Conservation (phyloP, 2,329 filamentous ascomycete genomes). For the Escovopsis sp. region DNA sequence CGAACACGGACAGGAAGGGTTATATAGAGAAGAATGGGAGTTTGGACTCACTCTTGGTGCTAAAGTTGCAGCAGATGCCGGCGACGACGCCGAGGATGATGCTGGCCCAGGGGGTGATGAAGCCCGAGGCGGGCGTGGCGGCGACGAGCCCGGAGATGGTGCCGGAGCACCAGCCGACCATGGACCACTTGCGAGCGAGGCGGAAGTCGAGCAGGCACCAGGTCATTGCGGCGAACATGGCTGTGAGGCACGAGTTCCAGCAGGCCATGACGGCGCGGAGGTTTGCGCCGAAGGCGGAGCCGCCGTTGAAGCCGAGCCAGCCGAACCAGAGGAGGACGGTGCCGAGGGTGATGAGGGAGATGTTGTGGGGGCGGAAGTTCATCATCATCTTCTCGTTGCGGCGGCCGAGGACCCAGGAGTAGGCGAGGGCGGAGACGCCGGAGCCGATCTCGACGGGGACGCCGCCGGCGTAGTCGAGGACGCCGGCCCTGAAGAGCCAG, state of each 20-base stretch:
- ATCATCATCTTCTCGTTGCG: constrained; percentile 99
- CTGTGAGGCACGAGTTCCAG: constrained; percentile 94
- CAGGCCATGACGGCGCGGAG: constrained; percentile 88
- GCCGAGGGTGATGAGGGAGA: constrained; percentile 89
- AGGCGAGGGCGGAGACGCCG: constrained; percentile 82
- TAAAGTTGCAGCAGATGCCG: constrained; percentile 54
- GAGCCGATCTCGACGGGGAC: constrained; percentile 96
- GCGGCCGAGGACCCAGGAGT: constrained; percentile 88
- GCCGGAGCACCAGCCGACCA: constrained; percentile 60
- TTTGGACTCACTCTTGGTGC: constrained; percentile 43
- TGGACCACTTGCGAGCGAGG: constrained; percentile 83
- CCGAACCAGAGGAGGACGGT: constrained; percentile 96
- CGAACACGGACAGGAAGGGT: too few relatives aligned
- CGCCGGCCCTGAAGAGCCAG: constrained; percentile 82
- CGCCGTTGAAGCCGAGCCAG: constrained; percentile 98
- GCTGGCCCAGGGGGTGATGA: constrained; percentile 52
- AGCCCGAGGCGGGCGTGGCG: constrained; percentile 54
- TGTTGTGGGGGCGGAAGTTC: constrained; percentile 98
- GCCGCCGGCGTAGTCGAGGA: constrained; percentile 91
- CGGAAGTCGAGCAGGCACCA: constrained; percentile 96
- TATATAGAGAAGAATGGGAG: too few relatives aligned
- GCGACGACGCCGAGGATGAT: constrained; percentile 51
- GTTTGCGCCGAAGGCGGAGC: constrained; percentile 86
- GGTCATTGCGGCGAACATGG: constrained; percentile 79
- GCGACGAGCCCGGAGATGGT: constrained; percentile 57